Conservation (phyloP, 2,329 filamentous ascomycete species). For the Cladosporium phlei region DNA sequence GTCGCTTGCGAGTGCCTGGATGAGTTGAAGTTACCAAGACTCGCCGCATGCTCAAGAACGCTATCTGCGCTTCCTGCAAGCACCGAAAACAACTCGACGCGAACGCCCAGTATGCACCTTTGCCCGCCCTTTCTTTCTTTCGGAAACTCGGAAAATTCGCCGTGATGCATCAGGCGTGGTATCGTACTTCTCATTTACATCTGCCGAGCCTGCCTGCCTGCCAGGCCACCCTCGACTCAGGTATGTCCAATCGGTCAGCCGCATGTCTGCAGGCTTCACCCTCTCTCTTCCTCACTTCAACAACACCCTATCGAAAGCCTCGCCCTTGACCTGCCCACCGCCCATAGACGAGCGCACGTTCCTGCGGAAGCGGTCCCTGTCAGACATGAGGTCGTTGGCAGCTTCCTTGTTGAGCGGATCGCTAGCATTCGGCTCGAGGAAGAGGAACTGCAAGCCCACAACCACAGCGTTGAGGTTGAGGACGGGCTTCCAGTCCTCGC, state of each 20-base stretch:
- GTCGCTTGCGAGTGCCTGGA: neutral
- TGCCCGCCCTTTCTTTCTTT: neutral
- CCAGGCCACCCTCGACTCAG: neutral
- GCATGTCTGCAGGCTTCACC: neutral
- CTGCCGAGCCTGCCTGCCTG: neutral
- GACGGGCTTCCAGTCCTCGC: conserved; percentile 99
- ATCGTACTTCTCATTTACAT: conserved; percentile 13
- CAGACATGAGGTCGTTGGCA: conserved; percentile 81
- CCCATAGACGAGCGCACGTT: conserved; percentile 63
- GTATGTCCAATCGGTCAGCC: conserved; percentile 5
- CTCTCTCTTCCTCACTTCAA: conserved; percentile 3
- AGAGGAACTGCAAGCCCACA: conserved; percentile 90
- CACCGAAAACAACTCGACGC: neutral
- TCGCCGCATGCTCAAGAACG: neutral
- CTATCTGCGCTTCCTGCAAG: neutral
- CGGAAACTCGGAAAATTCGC: neutral
- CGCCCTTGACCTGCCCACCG: conserved; percentile 21
- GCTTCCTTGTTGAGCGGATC: conserved; percentile 99
- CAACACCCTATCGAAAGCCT: conserved; percentile 61
- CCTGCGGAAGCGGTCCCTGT: conserved; percentile 82
- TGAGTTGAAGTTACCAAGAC: neutral
- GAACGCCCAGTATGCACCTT: conserved; percentile 8
- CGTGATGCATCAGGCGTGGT: conserved; percentile 14
- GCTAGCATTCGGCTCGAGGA: conserved; percentile 93
- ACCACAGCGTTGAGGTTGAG: conserved; percentile 95